phyloP scores from a whole-genome alignment of 768 basidiomycete genomes.

The Agaricus bisporus region DNA sequence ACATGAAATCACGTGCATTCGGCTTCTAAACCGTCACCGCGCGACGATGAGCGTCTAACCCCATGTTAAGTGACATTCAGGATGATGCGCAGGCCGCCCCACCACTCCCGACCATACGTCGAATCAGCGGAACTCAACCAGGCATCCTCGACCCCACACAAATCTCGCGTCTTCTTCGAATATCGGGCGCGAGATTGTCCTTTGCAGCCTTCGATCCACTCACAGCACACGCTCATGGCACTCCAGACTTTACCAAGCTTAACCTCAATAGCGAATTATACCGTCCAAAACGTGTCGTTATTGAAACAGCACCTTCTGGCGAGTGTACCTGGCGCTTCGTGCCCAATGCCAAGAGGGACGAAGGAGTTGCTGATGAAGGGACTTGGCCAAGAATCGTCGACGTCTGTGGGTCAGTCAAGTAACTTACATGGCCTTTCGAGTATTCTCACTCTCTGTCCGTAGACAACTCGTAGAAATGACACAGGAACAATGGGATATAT shows the following conservation, averaged over 20 bases:
- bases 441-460: neutral
- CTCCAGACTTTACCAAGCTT: slow-evolving; percentile 32
- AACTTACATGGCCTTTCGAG: neutral
- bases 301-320: slow-evolving; percentile 57
- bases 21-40: neutral
- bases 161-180: slow-evolving; percentile 52
- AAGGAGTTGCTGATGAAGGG: slow-evolving; percentile 60
- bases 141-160: slow-evolving; percentile 65
- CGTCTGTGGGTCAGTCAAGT: slow-evolving; percentile 57
- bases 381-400: slow-evolving; percentile 61
- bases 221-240: slow-evolving; percentile 42
- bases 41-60: neutral
- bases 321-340: slow-evolving; percentile 71
- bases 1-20: neutral
- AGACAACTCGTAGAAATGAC: slow-evolving; percentile 47
- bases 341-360: slow-evolving; percentile 55
- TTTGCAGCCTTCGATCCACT: slow-evolving; percentile 75
- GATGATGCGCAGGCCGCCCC: slow-evolving; percentile 11
- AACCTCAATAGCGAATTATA: slow-evolving; percentile 40
- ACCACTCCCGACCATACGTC: slow-evolving; percentile 19
- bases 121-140: slow-evolving; percentile 43
- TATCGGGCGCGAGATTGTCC: slow-evolving; percentile 49
- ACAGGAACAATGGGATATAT: slow-evolving; percentile 83
- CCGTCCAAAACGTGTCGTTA: slow-evolving; percentile 65
- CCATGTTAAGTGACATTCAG: neutral